Base-by-base conservation (phyloP, 2,329 filamentous ascomycete species). In the Magnaporthales sp. region DNA sequence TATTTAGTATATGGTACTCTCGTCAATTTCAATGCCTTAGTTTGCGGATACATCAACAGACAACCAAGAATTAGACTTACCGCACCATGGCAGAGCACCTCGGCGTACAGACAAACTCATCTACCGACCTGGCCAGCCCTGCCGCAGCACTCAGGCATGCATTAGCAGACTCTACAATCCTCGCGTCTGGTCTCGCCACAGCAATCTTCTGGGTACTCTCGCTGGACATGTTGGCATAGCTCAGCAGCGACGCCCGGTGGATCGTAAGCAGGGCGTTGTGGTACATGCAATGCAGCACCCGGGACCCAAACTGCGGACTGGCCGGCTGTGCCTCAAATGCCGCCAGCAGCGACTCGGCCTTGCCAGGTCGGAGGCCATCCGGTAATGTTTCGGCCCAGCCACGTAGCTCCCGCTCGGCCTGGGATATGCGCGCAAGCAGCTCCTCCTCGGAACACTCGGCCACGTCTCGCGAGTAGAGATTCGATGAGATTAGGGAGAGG, bases 231-330 rank as follows among this genome's bases (percentile, higher is more conserved):
- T 58, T 58, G 15, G 54, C 54, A 26, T 19, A 58, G 22, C 54
- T 58, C 54, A 58, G 11, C 22, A 58, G 22, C 22, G 54, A 58
- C 22, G 54, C 54, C 22, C 54, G n/a, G 22, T 58, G 54, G 22
- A 58, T 58, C 54, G 54, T 58, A 4, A 58, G 54, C 9, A 58
- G 54, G n/a, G 54, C 54, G 54, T 58, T 58, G 54, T 58, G 54
- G 54, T 58, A 58, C 54, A 58, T 58, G 54, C 54, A 58, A n/a
- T 58, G 54, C 54, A 58, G 54, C n/a, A 58, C 54, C 8, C 54
- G 54, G 3, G 54, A 58, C 54, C 54, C 54, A 26, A 58, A 58
- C 54, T 58, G 54, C 15, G 54, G 54, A 22, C 54, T 58, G 15
- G 54, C 54, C 54, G 54, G 54, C 54, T 58, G 54, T 7, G 54